Percentiles rank a stretch among this genome's conserved stretches.
Conservation (phyloP, 306 rosid species). For the Inga oerstediana region DNA sequence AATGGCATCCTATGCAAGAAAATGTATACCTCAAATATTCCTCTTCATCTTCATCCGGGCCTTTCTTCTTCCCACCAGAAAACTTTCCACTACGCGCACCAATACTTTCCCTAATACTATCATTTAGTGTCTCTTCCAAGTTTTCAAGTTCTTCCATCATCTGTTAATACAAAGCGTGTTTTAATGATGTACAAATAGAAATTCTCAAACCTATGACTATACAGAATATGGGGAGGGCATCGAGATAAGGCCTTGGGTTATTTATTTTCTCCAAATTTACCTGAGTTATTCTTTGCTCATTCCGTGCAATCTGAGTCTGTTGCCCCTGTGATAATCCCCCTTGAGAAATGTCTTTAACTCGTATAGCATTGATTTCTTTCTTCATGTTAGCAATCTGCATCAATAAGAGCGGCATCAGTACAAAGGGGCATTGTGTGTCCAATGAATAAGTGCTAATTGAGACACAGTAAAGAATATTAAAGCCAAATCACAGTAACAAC, state of each 20-base stretch:
- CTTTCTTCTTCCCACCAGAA: conserved; percentile 73
- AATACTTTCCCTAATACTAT: conserved; percentile 88
- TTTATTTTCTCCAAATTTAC: conserved; percentile 48
- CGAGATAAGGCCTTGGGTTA: conserved; percentile 7
- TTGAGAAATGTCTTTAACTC: conserved; percentile 92
- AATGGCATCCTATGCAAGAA: background rate
- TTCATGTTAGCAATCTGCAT: conserved; percentile 88
- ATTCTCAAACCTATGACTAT: conserved; percentile 15
- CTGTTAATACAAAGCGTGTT: conserved; percentile 35
- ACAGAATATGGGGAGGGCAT: conserved; percentile 23
- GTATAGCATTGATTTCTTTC: conserved; percentile 94
- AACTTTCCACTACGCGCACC: conserved; percentile 77
- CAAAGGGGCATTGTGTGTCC: background rate
- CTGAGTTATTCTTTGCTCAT: conserved; percentile 91
- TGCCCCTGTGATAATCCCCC: conserved; percentile 99
- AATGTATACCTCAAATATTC: conserved; percentile 64
- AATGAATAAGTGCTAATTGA: background rate
- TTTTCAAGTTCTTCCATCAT: conserved; percentile 92
- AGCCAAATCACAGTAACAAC: background rate
- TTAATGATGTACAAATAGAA: background rate
- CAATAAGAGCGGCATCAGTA: conserved; percentile 15
- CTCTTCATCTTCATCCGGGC: conserved; percentile 74
- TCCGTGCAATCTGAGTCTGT: conserved; percentile 95
- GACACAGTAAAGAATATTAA: background rate
- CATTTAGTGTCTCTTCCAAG: conserved; percentile 96